Conservation (phyloP, 2,329 filamentous ascomycete species). For the Paecilomyces formosus region DNA sequence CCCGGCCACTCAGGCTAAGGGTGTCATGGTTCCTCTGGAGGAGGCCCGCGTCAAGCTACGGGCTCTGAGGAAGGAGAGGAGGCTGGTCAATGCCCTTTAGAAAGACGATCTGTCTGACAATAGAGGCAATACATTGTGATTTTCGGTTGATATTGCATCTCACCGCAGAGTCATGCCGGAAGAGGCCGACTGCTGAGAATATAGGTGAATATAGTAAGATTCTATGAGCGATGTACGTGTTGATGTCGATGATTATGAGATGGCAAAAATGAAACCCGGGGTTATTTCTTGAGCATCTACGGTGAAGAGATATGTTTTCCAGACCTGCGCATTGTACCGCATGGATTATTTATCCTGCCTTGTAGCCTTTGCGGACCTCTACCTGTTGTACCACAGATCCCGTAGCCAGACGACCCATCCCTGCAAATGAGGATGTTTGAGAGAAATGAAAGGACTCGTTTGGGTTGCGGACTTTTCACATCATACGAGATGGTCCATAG, state of each 20-base stretch:
- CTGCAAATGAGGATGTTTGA: too few relatives aligned
- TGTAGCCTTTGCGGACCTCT: too few relatives aligned
- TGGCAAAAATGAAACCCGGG: background rate
- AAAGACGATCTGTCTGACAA: background rate
- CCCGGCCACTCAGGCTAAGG: constrained; percentile 54
- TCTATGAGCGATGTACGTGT: background rate
- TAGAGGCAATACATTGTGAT: background rate
- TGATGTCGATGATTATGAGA: background rate
- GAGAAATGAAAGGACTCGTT: too few relatives aligned
- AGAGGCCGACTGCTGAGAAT: background rate
- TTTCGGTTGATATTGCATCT: background rate
- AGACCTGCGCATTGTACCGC: too few relatives aligned
- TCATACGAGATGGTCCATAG: too few relatives aligned
- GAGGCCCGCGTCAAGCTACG: constrained; percentile 50
- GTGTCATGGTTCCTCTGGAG: constrained; percentile 54
- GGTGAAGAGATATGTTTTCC: background rate
- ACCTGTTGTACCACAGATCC: too few relatives aligned
- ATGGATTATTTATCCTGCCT: too few relatives aligned
- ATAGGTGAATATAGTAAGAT: background rate
- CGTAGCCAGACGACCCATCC: too few relatives aligned
- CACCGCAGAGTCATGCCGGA: background rate
- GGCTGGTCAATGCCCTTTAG: constrained; percentile 33
- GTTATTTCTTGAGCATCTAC: background rate
- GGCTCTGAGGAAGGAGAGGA: constrained; percentile 38
- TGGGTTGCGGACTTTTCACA: too few relatives aligned